Percentiles rank a stretch among this genome's conserved stretches.
Conservation (phyloP, 345 rosid genomes). For the Eucalyptus grandis region DNA sequence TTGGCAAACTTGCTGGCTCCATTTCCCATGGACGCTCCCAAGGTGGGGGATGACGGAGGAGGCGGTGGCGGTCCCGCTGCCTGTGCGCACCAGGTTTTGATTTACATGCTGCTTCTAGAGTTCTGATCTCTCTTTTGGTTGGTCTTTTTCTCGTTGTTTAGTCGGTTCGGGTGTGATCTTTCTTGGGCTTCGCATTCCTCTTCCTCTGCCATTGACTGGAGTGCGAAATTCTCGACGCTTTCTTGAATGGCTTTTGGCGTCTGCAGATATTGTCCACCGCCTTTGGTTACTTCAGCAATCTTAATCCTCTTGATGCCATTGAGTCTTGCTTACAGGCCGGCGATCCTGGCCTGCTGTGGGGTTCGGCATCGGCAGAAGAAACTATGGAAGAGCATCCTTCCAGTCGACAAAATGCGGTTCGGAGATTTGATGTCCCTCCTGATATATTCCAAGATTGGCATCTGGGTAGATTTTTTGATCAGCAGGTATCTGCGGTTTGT, state of each 20-base stretch:
- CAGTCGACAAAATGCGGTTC: background rate
- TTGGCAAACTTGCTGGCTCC: background rate
- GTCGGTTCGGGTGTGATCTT: background rate
- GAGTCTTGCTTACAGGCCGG: background rate
- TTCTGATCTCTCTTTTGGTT: background rate
- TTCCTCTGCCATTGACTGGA: no score
- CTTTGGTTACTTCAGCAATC: background rate
- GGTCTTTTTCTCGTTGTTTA: background rate
- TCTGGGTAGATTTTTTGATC: background rate
- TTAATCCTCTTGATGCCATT: background rate
- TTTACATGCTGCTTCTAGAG: background rate
- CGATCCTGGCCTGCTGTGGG: background rate
- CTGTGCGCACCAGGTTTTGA: background rate
- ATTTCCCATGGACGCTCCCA: background rate
- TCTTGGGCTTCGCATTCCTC: background rate
- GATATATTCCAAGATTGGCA: background rate
- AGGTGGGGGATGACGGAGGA: background rate
- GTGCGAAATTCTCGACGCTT: background rate
- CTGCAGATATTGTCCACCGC: background rate
- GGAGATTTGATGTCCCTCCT: background rate
- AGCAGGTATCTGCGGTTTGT: background rate
- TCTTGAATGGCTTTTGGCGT: background rate
- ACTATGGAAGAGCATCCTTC: background rate
- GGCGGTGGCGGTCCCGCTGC: background rate
- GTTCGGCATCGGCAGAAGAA: background rate